Evolutionary conservation across 192 early-diverging fungal genomes (phyloP).

Genomic region (Coemansia sp.): DNA sequence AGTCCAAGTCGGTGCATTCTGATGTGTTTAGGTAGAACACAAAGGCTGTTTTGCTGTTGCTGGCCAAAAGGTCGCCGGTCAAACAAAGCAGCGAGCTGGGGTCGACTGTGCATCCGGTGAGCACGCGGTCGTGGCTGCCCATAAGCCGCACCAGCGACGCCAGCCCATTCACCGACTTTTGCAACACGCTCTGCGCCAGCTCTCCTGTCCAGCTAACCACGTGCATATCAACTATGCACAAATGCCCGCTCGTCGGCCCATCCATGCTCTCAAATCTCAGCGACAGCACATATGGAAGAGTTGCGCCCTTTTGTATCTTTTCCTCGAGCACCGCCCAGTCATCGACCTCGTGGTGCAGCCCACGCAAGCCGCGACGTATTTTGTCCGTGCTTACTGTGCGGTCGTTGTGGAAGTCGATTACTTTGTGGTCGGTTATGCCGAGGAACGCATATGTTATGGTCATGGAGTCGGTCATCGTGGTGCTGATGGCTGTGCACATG

Average conservation of each 20-base stretch:
- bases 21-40: constrained; percentile 40
- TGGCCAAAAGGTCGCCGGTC: constrained; percentile 41
- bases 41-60: constrained; percentile 52
- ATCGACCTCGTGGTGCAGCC: constrained; percentile 51
- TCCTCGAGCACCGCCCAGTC: constrained; percentile 47
- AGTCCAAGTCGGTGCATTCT: constrained; percentile 17
- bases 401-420: constrained; percentile 48
- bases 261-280: constrained; percentile 51
- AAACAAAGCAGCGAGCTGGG: constrained; percentile 33
- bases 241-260: constrained; percentile 44
- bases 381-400: constrained; percentile 25
- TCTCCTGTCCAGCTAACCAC: constrained; percentile 35
- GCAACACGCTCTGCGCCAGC: constrained; percentile 14
- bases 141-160: constrained; percentile 34
- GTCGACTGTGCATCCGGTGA: constrained; percentile 36
- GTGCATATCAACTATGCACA: constrained; percentile 45
- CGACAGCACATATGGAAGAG: constrained; percentile 50
- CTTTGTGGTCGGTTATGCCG: constrained; percentile 44
- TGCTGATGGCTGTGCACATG: constrained; percentile 28
- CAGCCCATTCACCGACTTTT: constrained; percentile 35
- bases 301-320: constrained; percentile 41
- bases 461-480: constrained; percentile 45
- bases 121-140: constrained; percentile 36
- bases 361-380: constrained; percentile 31
- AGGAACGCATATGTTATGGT: constrained; percentile 55